Percentiles rank a stretch among this genome's conserved stretches.
These are phyloP conservation scores for Pythium periplocum DNA, from an alignment of 352 stramenopile genomes.

Conservation along the genomic window DNA sequence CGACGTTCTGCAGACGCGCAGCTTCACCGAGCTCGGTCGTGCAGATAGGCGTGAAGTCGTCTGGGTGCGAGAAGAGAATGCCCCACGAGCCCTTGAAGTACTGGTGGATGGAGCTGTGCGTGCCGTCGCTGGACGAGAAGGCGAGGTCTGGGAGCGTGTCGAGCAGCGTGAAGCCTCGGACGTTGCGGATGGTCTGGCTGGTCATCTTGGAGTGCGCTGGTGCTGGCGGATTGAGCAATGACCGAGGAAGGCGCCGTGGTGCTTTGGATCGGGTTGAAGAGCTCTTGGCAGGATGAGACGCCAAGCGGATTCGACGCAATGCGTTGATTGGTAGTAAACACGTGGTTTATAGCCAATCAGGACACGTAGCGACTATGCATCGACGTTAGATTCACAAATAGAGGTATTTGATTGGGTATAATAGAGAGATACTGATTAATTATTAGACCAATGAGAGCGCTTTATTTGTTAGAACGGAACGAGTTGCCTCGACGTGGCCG, in stretches of 20 bases:
- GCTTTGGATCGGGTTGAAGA: constrained; percentile 40
- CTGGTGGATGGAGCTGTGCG: constrained; percentile 42
- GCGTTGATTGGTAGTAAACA: too few species aligned
- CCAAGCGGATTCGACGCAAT: too few species aligned
- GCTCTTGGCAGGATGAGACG: constrained; percentile 18
- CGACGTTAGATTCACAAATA: too few species aligned
- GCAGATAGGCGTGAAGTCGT: constrained; percentile 92
- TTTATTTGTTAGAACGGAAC: too few species aligned
- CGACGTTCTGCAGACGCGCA: constrained; percentile 68
- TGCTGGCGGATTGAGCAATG: constrained; percentile 2
- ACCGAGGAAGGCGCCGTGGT: constrained; percentile 25
- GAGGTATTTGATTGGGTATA: too few species aligned
- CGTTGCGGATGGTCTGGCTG: constrained; percentile 19
- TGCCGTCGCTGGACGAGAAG: constrained; percentile 49
- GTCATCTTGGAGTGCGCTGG: neutral
- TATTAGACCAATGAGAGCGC: too few species aligned
- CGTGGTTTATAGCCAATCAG: too few species aligned
- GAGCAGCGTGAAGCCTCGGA: constrained; percentile 44
- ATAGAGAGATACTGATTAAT: too few species aligned
- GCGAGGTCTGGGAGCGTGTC: constrained; percentile 57
- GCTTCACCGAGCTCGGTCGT: constrained; percentile 91
- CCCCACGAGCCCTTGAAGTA: constrained; percentile 66
- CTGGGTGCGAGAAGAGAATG: constrained; percentile 82
- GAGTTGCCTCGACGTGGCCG: too few species aligned
- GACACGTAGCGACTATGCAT: too few species aligned